Conservation (phyloP, 2,329 filamentous ascomycete species). For the Colletotrichum phormii region DNA sequence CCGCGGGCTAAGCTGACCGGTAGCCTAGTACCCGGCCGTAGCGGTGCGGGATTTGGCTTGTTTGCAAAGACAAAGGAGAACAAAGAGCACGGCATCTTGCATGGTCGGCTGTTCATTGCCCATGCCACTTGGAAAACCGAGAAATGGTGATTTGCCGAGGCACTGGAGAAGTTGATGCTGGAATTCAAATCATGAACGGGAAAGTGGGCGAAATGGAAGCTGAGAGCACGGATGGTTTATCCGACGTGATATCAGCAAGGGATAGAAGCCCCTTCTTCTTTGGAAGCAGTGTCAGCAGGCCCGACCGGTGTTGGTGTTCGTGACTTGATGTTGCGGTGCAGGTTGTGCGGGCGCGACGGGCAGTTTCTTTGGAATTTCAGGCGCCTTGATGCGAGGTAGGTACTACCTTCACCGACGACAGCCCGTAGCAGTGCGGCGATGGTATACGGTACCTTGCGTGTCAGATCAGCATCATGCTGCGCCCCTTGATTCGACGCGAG, state of each 20-base stretch:
- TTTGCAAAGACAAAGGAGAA: background rate
- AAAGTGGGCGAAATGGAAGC: background rate
- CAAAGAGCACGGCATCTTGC: background rate
- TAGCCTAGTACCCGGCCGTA: background rate
- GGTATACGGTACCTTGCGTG: slow-evolving; percentile 2
- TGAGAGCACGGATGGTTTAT: slow-evolving; percentile 15
- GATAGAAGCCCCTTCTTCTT: background rate
- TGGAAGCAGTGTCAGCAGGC: background rate
- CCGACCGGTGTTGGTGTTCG: background rate
- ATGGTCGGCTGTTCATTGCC: background rate
- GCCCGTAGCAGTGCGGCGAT: background rate
- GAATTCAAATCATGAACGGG: background rate
- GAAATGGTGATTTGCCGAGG: background rate
- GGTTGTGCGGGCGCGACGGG: slow-evolving; percentile 4
- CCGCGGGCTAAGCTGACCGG: background rate
- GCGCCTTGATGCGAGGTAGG: background rate
- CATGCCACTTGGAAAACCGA: background rate
- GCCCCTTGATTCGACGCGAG: slow-evolving; percentile 17
- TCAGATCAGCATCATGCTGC: slow-evolving; percentile 25
- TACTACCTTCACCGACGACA: background rate
- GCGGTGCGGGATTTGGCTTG: background rate
- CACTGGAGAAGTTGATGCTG: background rate
- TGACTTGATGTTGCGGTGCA: background rate
- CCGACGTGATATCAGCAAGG: slow-evolving; percentile 14
- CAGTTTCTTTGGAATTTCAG: background rate